Evolutionary conservation across 495 filamentous ascomycete species (phyloP).

Genomic region (Aspergillus sclerotioniger): DNA sequence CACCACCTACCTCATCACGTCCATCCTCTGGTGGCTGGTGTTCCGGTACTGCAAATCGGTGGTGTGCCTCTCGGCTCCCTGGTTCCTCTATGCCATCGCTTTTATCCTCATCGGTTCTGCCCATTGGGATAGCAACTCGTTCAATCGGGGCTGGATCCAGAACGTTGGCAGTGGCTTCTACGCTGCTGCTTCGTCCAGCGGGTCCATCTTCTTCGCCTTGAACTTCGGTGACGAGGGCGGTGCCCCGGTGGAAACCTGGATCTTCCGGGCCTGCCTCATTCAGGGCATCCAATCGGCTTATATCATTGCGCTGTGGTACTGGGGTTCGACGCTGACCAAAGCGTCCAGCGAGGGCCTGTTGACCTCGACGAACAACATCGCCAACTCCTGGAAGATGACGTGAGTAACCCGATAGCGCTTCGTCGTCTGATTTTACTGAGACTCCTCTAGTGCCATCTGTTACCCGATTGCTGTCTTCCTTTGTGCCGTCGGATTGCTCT

Average conservation of each 20-base stretch:
- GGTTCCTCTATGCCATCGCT: conserved; percentile 62
- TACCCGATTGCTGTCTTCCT: conserved; percentile 41
- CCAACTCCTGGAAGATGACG: conserved; percentile 47
- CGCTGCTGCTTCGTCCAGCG: conserved; percentile 45
- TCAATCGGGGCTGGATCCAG: conserved; percentile 48
- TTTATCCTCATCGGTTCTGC: conserved; percentile 65
- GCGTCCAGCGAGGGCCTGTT: conserved; percentile 30
- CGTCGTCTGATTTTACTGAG: conserved; percentile 2
- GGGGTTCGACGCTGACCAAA: conserved; percentile 44
- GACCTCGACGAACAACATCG: conserved; percentile 29
- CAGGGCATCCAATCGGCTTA: conserved; percentile 49
- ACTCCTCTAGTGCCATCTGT: conserved; percentile 35
- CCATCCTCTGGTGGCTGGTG: conserved; percentile 61
- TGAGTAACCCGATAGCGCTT: conserved; percentile 16
- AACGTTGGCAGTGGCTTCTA: conserved; percentile 47
- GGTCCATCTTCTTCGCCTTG: conserved; percentile 49
- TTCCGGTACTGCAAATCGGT: conserved; percentile 61
- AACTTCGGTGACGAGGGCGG: conserved; percentile 52
- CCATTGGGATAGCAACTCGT: conserved; percentile 48
- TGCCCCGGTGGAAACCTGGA: conserved; percentile 47
- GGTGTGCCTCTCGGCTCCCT: conserved; percentile 58
- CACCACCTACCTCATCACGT: conserved; percentile 58
- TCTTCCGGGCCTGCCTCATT: conserved; percentile 49
- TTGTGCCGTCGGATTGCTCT: conserved; percentile 37
- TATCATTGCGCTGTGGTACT: conserved; percentile 52